A percentile compares a stretch with the other conserved stretches of the same genome.
Evolutionary conservation across 148 eudicot genomes (phyloP).

Genomic region (Mesembryanthemum crystallinum): DNA sequence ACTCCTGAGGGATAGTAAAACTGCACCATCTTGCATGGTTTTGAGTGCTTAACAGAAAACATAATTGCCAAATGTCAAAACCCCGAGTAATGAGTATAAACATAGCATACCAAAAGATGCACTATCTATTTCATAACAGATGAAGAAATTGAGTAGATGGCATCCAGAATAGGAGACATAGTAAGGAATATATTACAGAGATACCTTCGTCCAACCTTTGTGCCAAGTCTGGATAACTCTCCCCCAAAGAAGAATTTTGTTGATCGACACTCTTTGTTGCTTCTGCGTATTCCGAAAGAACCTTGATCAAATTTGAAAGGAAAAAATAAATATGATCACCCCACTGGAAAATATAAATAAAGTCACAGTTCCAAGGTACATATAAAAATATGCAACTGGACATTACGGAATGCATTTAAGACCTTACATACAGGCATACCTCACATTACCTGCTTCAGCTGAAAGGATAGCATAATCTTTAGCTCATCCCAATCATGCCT

Average conservation of each 20-base stretch:
- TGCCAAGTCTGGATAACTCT: slow-evolving; percentile 53
- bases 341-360: neutral
- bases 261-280: slow-evolving; percentile 47
- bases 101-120: neutral
- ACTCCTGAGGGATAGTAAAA: neutral
- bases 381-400: neutral
- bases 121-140: slow-evolving; percentile 7
- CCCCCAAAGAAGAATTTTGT: slow-evolving; percentile 57
- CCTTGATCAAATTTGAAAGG: slow-evolving; percentile 40
- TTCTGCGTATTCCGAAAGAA: slow-evolving; percentile 76
- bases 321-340: slow-evolving; percentile 10
- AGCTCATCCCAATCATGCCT: slow-evolving; percentile 87
- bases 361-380: slow-evolving; percentile 11
- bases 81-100: neutral
- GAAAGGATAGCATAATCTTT: slow-evolving; percentile 63
- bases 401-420: slow-evolving; percentile 4
- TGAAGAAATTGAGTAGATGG: neutral
- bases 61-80: neutral
- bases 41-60: neutral
- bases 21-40: neutral
- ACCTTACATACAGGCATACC: slow-evolving; percentile 43
- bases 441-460: slow-evolving; percentile 63
- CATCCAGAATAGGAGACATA: neutral
- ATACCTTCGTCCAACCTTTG: slow-evolving; percentile 85
- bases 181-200: slow-evolving; percentile 14